Conservation (phyloP, 192 early-diverging fungal genomes). For the Linderina pennispora region DNA sequence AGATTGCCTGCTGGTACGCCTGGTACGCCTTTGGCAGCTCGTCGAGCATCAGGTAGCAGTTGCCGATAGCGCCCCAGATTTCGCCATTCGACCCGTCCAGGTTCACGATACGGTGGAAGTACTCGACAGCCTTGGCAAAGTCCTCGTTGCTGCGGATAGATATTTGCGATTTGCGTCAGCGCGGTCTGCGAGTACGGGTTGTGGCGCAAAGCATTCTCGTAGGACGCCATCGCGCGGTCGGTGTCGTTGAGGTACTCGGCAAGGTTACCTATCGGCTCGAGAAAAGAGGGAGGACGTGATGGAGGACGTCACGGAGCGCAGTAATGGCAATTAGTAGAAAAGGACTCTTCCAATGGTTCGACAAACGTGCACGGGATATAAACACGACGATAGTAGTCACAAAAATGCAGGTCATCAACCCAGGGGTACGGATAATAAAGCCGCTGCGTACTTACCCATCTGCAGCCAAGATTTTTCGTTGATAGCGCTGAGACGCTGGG, state of each 20-base stretch:
- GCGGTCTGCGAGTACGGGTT: conserved; percentile 87
- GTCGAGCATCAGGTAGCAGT: conserved; percentile 96
- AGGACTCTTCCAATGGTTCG: too few species aligned
- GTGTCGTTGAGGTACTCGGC: conserved; percentile 68
- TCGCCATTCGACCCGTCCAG: conserved; percentile 86
- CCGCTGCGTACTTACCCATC: conserved; percentile 43
- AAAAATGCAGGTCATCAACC: too few species aligned
- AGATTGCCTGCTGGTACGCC: conserved; percentile 94
- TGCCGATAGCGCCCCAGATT: conserved; percentile 90
- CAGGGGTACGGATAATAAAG: too few species aligned
- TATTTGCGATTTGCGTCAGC: conserved; percentile 71
- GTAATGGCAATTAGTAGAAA: too few species aligned
- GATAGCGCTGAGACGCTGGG: conserved; percentile 37
- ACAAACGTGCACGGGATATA: too few species aligned
- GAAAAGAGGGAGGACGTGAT: too few species aligned
- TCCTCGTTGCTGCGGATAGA: conserved; percentile 80
- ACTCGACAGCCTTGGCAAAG: conserved; percentile 81
- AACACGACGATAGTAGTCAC: too few species aligned
- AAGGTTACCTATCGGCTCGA: conserved; percentile 50
- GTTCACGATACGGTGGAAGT: conserved; percentile 82
- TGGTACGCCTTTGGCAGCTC: conserved; percentile 90
- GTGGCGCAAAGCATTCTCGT: conserved; percentile 85
- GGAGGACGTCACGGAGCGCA: too few species aligned
- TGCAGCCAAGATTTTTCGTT: conserved; percentile 42
- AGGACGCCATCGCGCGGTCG: conserved; percentile 79